phyloP scores from a whole-genome alignment of 2,329 filamentous ascomycete genomes.

The Dactylellina drechsleri region DNA sequence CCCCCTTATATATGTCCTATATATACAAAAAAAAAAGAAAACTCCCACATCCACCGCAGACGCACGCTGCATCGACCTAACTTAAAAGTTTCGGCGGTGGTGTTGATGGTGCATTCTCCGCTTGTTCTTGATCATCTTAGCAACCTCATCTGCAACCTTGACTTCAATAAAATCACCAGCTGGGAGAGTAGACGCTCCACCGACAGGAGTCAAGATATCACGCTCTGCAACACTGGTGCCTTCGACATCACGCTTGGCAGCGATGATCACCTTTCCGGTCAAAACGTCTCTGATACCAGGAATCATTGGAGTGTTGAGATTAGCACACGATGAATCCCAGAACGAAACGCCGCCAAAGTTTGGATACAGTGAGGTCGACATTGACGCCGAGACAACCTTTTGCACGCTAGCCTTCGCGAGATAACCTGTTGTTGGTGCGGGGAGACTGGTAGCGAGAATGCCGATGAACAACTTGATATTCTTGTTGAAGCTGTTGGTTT shows the following conservation, averaged over 20 bases:
- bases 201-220: slow-evolving; percentile 39
- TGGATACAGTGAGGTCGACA: not conserved
- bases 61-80: not conserved
- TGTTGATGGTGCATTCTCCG: slow-evolving; percentile 33
- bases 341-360: slow-evolving; percentile 47
- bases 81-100: too few relatives aligned
- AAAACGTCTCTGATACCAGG: slow-evolving; percentile 23
- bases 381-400: slow-evolving; percentile 25
- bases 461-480: slow-evolving; percentile 70
- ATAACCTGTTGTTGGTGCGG: slow-evolving; percentile 26
- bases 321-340: slow-evolving; percentile 37
- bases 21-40: slow-evolving; percentile 35
- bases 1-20: slow-evolving; percentile 13
- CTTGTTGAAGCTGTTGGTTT: slow-evolving; percentile 68
- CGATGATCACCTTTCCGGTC: slow-evolving; percentile 9
- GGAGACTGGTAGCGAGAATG: slow-evolving; percentile 32
- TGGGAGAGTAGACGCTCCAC: slow-evolving; percentile 24
- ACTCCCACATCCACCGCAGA: not conserved
- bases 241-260: slow-evolving; percentile 26
- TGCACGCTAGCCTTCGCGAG: slow-evolving; percentile 15
- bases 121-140: slow-evolving; percentile 13
- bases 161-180: slow-evolving; percentile 39
- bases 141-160: slow-evolving; percentile 37
- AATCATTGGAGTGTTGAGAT: slow-evolving; percentile 22
- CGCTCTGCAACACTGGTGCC: slow-evolving; percentile 23